A percentile compares a stretch with the other conserved stretches of the same genome.
phyloP scores from a whole-genome alignment of 2,329 filamentous ascomycete genomes.

The Taxawa tesnikishii region DNA sequence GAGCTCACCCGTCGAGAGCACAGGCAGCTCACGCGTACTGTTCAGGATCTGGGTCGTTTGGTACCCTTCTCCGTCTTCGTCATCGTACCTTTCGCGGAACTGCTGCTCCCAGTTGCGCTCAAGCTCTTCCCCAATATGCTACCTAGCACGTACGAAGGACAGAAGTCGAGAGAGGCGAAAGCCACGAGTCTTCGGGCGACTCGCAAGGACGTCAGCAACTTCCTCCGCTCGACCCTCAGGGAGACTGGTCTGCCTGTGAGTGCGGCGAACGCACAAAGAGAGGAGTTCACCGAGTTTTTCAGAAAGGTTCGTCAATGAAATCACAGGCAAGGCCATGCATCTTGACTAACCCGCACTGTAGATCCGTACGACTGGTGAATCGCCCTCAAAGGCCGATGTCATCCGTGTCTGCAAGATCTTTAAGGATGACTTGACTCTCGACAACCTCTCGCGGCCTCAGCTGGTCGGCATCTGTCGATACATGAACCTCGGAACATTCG shows the following conservation, averaged over 20 bases:
- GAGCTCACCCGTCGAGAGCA: conserved; percentile 90
- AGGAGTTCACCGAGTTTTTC: conserved; percentile 96
- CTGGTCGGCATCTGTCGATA: conserved; percentile 96
- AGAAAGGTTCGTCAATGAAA: conserved; percentile 59
- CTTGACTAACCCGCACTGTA: conserved; percentile 14
- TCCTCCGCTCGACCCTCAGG: conserved; percentile 75
- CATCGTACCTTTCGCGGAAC: conserved; percentile 90
- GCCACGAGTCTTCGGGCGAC: conserved; percentile 69
- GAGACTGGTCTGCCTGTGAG: conserved; percentile 91
- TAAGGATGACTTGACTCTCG: conserved; percentile 91
- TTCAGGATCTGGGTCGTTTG: conserved; percentile 82
- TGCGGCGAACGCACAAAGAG: conserved; percentile 69
- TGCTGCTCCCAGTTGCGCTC: conserved; percentile 80
- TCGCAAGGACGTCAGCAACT: conserved; percentile 84
- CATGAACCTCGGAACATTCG: conserved; percentile 94
- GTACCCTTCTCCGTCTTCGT: conserved; percentile 96
- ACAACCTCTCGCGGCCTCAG: conserved; percentile 92
- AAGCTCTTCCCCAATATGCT: conserved; percentile 96
- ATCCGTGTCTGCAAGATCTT: conserved; percentile 99
- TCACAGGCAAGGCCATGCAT: no score
- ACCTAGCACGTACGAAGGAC: conserved; percentile 90
- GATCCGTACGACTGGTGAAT: conserved; percentile 69
- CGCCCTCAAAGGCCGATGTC: conserved; percentile 77
- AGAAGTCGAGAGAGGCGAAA: conserved; percentile 83
- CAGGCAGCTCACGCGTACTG: conserved; percentile 82